Percentiles rank a stretch among this genome's conserved stretches.
These are phyloP conservation scores for Perkinsus marinus DNA, from an alignment of 169 alveolate species.

Conservation along the genomic window DNA sequence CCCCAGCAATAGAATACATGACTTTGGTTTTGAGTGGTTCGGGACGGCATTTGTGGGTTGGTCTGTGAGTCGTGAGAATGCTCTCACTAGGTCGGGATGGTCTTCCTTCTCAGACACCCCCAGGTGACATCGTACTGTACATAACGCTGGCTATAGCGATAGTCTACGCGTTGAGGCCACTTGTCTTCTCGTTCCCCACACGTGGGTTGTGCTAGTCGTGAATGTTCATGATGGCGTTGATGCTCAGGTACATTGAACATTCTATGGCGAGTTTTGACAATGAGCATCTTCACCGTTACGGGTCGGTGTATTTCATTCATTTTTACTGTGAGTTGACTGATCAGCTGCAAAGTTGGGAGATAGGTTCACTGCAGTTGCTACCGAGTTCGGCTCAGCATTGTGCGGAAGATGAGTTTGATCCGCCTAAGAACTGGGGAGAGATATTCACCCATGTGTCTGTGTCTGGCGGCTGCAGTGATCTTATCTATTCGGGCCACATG, in stretches of 20 bases:
- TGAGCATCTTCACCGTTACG: not conserved
- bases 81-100: not conserved
- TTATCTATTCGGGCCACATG: not conserved
- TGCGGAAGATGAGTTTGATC: not conserved
- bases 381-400: not conserved
- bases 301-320: not conserved
- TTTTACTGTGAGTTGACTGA: not conserved
- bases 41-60: not conserved
- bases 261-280: not conserved
- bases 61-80: not conserved
- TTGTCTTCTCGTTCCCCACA: not conserved
- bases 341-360: not conserved
- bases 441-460: not conserved
- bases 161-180: not conserved
- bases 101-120: not conserved
- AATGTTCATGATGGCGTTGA: not conserved
- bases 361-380: not conserved
- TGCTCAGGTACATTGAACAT: not conserved
- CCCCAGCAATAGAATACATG: not conserved
- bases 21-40: not conserved
- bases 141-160: not conserved
- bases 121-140: not conserved
- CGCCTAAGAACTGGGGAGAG: not conserved
- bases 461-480: not conserved
- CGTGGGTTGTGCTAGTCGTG: not conserved